Base-by-base conservation (phyloP, 495 filamentous ascomycete species). In the Immersiella caudata region DNA sequence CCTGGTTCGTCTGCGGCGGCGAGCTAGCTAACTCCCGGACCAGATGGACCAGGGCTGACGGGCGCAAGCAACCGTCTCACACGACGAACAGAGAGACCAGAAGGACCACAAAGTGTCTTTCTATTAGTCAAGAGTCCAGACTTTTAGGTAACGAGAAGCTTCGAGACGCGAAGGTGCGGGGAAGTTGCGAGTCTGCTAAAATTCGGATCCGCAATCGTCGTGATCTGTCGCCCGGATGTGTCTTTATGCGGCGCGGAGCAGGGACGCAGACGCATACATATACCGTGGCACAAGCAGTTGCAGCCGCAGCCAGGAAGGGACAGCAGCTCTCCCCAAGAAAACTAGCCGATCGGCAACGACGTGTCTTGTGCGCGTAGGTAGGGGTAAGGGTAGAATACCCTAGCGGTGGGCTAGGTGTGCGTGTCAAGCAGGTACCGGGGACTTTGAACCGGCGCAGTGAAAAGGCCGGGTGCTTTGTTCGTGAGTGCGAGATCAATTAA, bases 81-180 rank as follows among this genome's bases (percentile, higher is more conserved):
- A 71, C 60, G 55, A 57, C 51, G 40, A 58, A 50, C 65, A 65
- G 60, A 29, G 68, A 60, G 68, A 60, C 55, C 20, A 65, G 64
- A 61, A 36, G 60, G 68, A 60, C 55, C 52, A 67, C 61, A 61
- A 36, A 35, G 67, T 55, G 69, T 25, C 78, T 80, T 83, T 81
- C 75, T 82, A 78, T 84, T 84, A 84, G 82, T 84, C 82, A 84
- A 81, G 62, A 66, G 65, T 63, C 40, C 66, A 67, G 70, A 63
- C 62, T 78, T 70, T 83, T 84, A 83, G 81, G 82, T 83, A 83
- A 84, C 68, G 76, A 66, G 69, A 80, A 79, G 72, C 63, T 67
- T 74, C 70, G 68, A 71, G 74, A 70, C 65, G 69, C 76, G 71
- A 65, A 57, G 65, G 77, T 80, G 81, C 79, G 81, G 81, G 81